A percentile compares a stretch with the other conserved stretches of the same genome.
These are phyloP conservation scores for Lunasporangiospora selenospora DNA, from an alignment of 192 early-diverging fungal genomes.

Conservation along the genomic window DNA sequence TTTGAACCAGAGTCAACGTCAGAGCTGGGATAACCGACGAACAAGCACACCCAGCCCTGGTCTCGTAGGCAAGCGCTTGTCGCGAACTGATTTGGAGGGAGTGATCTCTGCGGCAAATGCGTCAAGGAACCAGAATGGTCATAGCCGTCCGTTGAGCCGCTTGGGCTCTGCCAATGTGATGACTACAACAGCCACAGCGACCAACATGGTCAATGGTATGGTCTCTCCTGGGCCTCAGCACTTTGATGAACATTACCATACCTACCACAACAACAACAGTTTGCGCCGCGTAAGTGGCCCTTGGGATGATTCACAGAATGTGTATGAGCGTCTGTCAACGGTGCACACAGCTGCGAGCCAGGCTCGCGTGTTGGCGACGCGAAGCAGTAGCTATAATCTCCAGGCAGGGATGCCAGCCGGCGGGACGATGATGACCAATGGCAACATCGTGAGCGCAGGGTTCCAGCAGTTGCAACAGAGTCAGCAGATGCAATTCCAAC, in stretches of 20 bases:
- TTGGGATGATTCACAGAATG: slow-evolving; percentile 44
- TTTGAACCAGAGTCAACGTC: slow-evolving; percentile 23
- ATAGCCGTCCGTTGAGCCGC: slow-evolving; percentile 29
- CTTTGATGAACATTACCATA: slow-evolving; percentile 9
- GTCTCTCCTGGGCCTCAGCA: slow-evolving; percentile 5
- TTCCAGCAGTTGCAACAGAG: slow-evolving; percentile 14
- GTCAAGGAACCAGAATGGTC: slow-evolving; percentile 3
- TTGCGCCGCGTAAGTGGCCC: slow-evolving; percentile 36
- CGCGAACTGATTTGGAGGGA: slow-evolving; percentile 26
- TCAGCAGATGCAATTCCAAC: background rate
- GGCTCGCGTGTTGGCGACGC: slow-evolving; percentile 23
- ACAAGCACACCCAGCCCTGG: slow-evolving; percentile 39
- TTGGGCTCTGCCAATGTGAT: slow-evolving; percentile 15
- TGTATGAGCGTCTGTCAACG: slow-evolving; percentile 41
- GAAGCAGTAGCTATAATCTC: background rate
- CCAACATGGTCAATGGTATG: slow-evolving; percentile 34
- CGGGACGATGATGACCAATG: slow-evolving; percentile 45
- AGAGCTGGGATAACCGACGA: slow-evolving; percentile 18
- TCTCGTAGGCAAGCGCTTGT: slow-evolving; percentile 13
- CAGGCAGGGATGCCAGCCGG: slow-evolving; percentile 23
- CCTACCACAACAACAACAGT: slow-evolving; percentile 36
- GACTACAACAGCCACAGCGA: slow-evolving; percentile 32
- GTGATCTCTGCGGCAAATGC: background rate
- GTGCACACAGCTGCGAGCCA: slow-evolving; percentile 41
- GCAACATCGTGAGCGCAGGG: slow-evolving; percentile 7